These are phyloP conservation scores for Rugiboletus extremiorientalis DNA, from an alignment of 1,284 basidiomycete species.

Conservation along the genomic window DNA sequence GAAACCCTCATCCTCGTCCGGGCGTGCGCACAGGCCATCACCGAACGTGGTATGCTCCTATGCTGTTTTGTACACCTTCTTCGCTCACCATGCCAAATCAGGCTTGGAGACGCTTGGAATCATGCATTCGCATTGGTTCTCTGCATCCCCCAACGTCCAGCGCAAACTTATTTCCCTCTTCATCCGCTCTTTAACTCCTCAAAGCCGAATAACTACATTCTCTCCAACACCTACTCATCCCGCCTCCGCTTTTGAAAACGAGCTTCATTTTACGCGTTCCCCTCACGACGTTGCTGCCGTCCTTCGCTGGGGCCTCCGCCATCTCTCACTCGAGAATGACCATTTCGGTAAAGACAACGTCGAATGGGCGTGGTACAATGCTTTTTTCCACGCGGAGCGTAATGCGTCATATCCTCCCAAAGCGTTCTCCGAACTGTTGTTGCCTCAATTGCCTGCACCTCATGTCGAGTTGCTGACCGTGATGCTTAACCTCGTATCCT, in stretches of 20 bases:
- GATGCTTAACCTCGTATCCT: slow-evolving; percentile 60
- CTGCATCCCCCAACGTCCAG: slow-evolving; percentile 64
- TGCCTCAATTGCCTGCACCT: slow-evolving; percentile 53
- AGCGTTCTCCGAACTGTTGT: slow-evolving; percentile 58
- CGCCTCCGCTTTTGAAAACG: slow-evolving; percentile 55
- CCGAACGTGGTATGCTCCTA: slow-evolving; percentile 51
- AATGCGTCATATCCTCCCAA: slow-evolving; percentile 53
- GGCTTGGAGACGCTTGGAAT: slow-evolving; percentile 74
- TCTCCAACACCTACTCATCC: slow-evolving; percentile 48
- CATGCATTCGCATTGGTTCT: slow-evolving; percentile 81
- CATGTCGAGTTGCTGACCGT: slow-evolving; percentile 58
- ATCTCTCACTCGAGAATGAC: slow-evolving; percentile 55
- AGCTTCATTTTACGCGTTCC: slow-evolving; percentile 60
- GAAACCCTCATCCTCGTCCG: slow-evolving; percentile 63
- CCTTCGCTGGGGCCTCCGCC: slow-evolving; percentile 75
- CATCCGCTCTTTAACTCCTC: slow-evolving; percentile 58
- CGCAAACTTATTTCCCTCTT: slow-evolving; percentile 69
- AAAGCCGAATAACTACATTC: slow-evolving; percentile 44
- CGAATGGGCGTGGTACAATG: slow-evolving; percentile 62
- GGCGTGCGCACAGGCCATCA: slow-evolving; percentile 62
- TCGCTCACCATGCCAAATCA: slow-evolving; percentile 27
- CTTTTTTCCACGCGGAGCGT: slow-evolving; percentile 59
- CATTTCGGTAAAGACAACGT: slow-evolving; percentile 48
- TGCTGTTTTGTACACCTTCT: neutral
- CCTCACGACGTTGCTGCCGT: slow-evolving; percentile 75